phyloP scores from a whole-genome alignment of 352 stramenopile genomes.

The Phytophthora ramorum region DNA sequence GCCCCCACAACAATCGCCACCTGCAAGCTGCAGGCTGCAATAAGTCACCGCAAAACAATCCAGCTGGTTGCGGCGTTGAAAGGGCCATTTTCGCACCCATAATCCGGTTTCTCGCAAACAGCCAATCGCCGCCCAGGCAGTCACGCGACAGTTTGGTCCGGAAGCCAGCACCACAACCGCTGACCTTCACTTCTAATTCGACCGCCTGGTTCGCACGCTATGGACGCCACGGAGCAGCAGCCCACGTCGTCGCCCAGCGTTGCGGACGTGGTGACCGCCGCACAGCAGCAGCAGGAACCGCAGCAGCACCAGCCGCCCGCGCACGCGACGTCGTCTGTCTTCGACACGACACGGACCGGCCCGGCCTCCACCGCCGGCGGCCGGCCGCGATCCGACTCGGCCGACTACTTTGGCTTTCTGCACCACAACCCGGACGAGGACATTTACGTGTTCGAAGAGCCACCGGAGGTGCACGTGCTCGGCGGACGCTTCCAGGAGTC shows the following conservation, averaged over 20 bases:
- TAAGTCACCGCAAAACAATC: not conserved
- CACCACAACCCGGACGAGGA: conserved; percentile 66
- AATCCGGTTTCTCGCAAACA: conserved; percentile 8
- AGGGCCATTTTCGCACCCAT: conserved; percentile 27
- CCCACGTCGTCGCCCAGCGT: conserved; percentile 9
- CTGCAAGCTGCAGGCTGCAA: too few relatives aligned
- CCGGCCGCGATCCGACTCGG: conserved; percentile 31
- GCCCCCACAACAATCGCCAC: too few relatives aligned
- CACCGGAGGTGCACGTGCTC: conserved; percentile 65
- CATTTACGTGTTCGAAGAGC: conserved; percentile 80
- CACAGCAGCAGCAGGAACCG: conserved; percentile 25
- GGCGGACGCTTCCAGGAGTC: conserved; percentile 74
- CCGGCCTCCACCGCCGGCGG: conserved; percentile 32
- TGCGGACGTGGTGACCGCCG: conserved; percentile 26
- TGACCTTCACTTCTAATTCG: conserved; percentile 30
- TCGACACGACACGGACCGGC: conserved; percentile 50
- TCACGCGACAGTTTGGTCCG: conserved; percentile 15
- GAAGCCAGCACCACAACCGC: conserved; percentile 26
- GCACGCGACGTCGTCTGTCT: conserved; percentile 37
- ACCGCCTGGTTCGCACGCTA: not conserved
- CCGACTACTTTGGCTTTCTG: conserved; percentile 57
- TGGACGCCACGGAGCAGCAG: conserved; percentile 39
- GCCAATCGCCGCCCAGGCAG: conserved; percentile 19
- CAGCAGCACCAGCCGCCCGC: conserved; percentile 5
- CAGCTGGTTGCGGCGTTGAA: conserved; percentile 10